A percentile compares a stretch with the other conserved stretches of the same genome.
Evolutionary conservation across 1,284 basidiomycete genomes (phyloP).

Genomic region (Sparassis latifolia): DNA sequence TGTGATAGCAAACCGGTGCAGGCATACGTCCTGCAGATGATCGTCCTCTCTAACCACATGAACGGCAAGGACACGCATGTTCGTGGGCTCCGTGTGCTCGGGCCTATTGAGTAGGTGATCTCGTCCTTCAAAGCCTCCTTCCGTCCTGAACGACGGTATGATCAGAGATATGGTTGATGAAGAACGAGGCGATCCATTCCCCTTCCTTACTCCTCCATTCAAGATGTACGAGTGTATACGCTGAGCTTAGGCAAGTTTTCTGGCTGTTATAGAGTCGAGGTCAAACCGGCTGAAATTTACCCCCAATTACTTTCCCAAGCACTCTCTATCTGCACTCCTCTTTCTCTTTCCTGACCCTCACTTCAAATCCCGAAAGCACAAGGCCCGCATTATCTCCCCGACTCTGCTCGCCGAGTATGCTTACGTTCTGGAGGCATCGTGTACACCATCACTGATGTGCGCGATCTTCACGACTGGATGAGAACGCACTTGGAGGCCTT

Average conservation of each 20-base stretch:
- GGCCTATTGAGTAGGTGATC: slow-evolving; percentile 68
- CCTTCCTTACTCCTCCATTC: slow-evolving; percentile 59
- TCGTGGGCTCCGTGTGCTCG: slow-evolving; percentile 81
- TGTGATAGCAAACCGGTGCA: slow-evolving; percentile 71
- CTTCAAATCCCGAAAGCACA: slow-evolving; percentile 98
- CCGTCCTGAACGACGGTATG: neutral
- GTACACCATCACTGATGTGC: slow-evolving; percentile 95
- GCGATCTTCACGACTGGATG: slow-evolving; percentile 96
- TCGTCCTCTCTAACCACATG: slow-evolving; percentile 91
- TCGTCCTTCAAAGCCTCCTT: too few species aligned
- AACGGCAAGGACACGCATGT: slow-evolving; percentile 99
- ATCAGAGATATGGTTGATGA: slow-evolving; percentile 24
- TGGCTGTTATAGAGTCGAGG: too few species aligned
- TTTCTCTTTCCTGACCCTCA: slow-evolving; percentile 99
- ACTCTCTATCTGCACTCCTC: slow-evolving; percentile 89
- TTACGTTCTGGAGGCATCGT: slow-evolving; percentile 92
- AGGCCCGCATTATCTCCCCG: slow-evolving; percentile 95
- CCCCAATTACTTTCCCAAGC: slow-evolving; percentile 92
- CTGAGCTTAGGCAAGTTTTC: slow-evolving; percentile 21
- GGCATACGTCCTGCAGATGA: slow-evolving; percentile 87
- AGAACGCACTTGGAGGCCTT: slow-evolving; percentile 79
- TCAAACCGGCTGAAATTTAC: slow-evolving; percentile 98
- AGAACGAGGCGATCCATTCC: slow-evolving; percentile 59
- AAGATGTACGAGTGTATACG: slow-evolving; percentile 77
- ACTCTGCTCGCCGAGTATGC: slow-evolving; percentile 94